Base-by-base conservation (phyloP, 768 basidiomycete genomes). In the Kwoniella dejecticola region DNA sequence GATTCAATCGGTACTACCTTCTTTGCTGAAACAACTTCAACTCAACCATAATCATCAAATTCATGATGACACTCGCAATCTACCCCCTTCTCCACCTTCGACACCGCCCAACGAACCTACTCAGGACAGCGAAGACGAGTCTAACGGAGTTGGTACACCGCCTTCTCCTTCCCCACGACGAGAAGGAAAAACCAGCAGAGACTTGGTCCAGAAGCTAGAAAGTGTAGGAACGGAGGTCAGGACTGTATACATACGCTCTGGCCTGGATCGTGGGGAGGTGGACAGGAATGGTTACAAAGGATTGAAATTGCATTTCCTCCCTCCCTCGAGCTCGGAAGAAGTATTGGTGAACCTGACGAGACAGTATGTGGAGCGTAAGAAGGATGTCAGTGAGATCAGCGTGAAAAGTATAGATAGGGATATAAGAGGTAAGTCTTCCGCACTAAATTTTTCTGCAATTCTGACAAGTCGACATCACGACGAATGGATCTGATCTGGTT, bases 251-350 rank as follows among this genome's bases (percentile, higher is more conserved):
- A 33, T 50, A 7, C n/a, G 24, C 33, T 24, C 48, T 24, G 26
- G 46, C 27, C 24, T 48, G 24, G 13, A 17, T 8, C 8, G 8
- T 17, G 8, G 36, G 41, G 19, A 12, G 11, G 41, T 6, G 41
- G 10, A 31, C 30, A 29, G 19, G 27, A 36, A 36, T 36, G 33
- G 15, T 7, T 7, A 7, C 12, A 55, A 21, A 44, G 24, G 41
- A 17, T 31, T 60, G 0, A 60, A 50, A 47, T 15, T 60, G 13
- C 60, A 54, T 40, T 62, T 62, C 52, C 33, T 62, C 1, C 52
- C 60, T 33, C 60, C 60, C 6, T 55, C 60, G 19, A n/a, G 36
- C 11, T 62, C 60, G 3, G 24, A 44, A 10, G 23, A 45, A 19
- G 5, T 55, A 15, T n/a, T 62, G 21, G n/a, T 36, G 1, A 30